phyloP scores from a whole-genome alignment of 208 protist species.

The Leishmania martiniquensis region DNA sequence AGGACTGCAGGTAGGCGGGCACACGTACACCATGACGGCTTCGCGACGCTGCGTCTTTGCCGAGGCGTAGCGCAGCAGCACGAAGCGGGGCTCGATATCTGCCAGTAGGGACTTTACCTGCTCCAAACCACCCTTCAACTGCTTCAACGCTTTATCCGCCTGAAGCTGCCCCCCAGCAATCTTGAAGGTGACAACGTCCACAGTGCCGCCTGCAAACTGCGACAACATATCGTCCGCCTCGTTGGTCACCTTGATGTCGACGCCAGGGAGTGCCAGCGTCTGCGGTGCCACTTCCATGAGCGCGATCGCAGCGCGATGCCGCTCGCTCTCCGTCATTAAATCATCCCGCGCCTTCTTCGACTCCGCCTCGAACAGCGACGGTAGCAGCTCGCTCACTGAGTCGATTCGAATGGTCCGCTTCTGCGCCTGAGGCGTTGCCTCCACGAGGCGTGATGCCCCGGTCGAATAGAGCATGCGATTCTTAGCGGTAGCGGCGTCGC shows the following conservation, averaged over 20 bases:
- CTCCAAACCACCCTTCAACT: slow-evolving; percentile 22
- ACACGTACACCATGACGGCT: slow-evolving; percentile 77
- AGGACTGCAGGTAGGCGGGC: slow-evolving; percentile 57
- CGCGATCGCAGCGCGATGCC: slow-evolving; percentile 44
- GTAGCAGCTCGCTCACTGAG: slow-evolving; percentile 38
- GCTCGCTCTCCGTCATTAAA: slow-evolving; percentile 83
- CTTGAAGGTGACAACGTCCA: slow-evolving; percentile 56
- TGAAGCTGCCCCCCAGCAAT: slow-evolving; percentile 32
- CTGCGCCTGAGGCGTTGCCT: slow-evolving; percentile 27
- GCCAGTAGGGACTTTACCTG: slow-evolving; percentile 36
- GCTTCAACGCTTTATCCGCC: slow-evolving; percentile 15
- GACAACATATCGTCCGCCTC: slow-evolving; percentile 45
- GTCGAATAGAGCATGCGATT: slow-evolving; percentile 73
- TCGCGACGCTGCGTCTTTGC: slow-evolving; percentile 20
- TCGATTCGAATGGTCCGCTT: slow-evolving; percentile 41
- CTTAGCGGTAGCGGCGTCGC: slow-evolving; percentile 47
- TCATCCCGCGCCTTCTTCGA: slow-evolving; percentile 32
- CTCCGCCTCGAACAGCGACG: slow-evolving; percentile 51
- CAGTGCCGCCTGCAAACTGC: slow-evolving; percentile 31
- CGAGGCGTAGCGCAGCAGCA: slow-evolving; percentile 38
- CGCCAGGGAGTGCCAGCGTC: slow-evolving; percentile 61
- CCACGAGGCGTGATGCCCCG: slow-evolving; percentile 35
- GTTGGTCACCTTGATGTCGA: slow-evolving; percentile 42
- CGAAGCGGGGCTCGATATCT: slow-evolving; percentile 37
- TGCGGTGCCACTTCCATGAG: slow-evolving; percentile 70